Evolutionary conservation across 345 rosid genomes (phyloP), one percentile per base, ranked within the genome.

Genomic region (Melastoma malabathricum): DNA sequence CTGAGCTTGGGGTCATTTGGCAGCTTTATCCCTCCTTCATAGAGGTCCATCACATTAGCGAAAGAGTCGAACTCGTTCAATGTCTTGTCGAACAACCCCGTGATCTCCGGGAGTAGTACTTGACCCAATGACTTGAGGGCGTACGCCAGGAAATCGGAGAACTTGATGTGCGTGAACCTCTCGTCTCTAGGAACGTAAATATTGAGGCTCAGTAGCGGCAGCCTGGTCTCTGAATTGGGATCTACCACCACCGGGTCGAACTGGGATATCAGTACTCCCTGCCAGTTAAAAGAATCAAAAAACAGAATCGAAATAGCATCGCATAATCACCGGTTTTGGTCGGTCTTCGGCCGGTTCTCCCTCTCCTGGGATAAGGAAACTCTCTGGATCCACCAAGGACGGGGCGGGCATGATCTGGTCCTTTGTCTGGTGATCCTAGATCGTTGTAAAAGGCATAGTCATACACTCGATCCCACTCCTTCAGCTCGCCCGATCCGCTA

Each of bases 121-220:
- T 87, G 93, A 60, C 64, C 51, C 29, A 87, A 51, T 3, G 96
- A 75, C 45, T 92, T 92, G 51, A 82, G 62, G 44, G 83, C 79
- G 59, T 82, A 80, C 63, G 93, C 98, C 14, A 92, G 76, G 57
- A 92, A 80, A 59, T 86, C 95, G 8, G 96, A 82, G 65, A 84
- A 87, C 65, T 92, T 92, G 47, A 87, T 44, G 49, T 73, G 85
- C 59, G 63, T 67, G 66, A 92, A 92, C 61, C 82, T 64, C 50
- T 92, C 98, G 59, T 92, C 98, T 66, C 95, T 68, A 7, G 98
- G 98, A 44, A 84, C 95, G 50, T 92, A 92, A 31, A 92, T 77
- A 61, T 82, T 64, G 15, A 84, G 71, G 55, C 75, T 87, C 16
- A 92, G 41, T 23, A 92, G 75, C 0, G 85, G 83, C 59, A 87